Base-by-base conservation (phyloP, 225 moss, liverwort and hornwort species). In the Asterella californica region DNA sequence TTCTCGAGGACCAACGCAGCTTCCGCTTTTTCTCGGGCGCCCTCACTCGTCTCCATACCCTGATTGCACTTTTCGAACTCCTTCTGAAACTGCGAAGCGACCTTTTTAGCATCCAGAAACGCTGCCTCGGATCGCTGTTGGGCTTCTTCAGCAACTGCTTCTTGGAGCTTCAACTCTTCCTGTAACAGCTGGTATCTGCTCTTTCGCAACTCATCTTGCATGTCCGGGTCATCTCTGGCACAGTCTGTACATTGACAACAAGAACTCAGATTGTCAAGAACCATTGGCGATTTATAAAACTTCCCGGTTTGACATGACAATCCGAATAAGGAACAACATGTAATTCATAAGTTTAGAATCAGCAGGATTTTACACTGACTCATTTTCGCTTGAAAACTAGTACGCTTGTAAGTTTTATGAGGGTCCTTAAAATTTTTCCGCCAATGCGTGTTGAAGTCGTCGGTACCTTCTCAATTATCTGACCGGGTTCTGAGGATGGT, bases 71-170 rank as follows among this genome's bases (percentile, higher is more conserved):
- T 93, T 53, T 92, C 93, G 10, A 79, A 76, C 54, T 92, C 90
- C 78, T 88, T 94, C 75, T 88, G 90, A 50, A 59, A 87, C 81
- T 85, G 88, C 42, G 90, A 88, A 36, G 93, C 82, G 9, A 84
- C 76, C 83, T 91, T 93, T 81, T 90, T 99, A 6, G 90, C 93
- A 77, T 99, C 99, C 19, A 92, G 87, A 46, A 83, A 90, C 4
- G 81, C 83, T 17, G 72, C 90, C 42, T 83, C 88, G 61, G 85
- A 89, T 32, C 90, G 90, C 50, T 82, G 80, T 77, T 95, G 89
- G 0, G 80, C 88, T 50, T 83, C 89, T 30, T 85, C 85, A 17
- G 91, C 92, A 24, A 88, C 95, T 62, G 79, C 78, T 76, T 91
- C 88, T 76, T 91, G 92, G 0, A 90, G 52, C 80, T 86, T 90